Percentiles rank a stretch among this genome's conserved stretches.
Conservation (phyloP, 2,329 filamentous ascomycete genomes). For the Cytospora piceicola region DNA sequence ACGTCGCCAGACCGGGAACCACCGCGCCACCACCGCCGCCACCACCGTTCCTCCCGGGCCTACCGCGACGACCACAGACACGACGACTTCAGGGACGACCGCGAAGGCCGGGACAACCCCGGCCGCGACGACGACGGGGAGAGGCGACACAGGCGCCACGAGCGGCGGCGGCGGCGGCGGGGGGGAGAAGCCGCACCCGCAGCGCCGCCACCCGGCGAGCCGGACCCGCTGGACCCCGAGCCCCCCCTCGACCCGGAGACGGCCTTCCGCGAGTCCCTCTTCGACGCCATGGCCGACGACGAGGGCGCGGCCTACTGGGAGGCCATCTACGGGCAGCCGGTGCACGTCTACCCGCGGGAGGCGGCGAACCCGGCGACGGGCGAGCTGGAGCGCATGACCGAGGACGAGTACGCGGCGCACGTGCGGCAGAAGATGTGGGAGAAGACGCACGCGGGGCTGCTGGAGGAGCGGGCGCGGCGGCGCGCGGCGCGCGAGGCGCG, state of each 20-base stretch:
- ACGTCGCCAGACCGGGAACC: slow-evolving; percentile 23
- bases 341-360: slow-evolving; percentile 73
- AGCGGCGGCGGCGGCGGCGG: slow-evolving; percentile 2
- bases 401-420: slow-evolving; percentile 87
- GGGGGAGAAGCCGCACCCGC: neutral
- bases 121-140: slow-evolving; percentile 37
- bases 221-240: neutral
- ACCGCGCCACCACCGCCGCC: slow-evolving; percentile 24
- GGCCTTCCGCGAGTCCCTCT: slow-evolving; percentile 91
- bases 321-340: slow-evolving; percentile 91
- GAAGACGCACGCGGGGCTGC: slow-evolving; percentile 81
- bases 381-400: slow-evolving; percentile 80
- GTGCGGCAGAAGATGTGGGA: slow-evolving; percentile 95
- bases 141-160: slow-evolving; percentile 35
- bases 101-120: slow-evolving; percentile 34
- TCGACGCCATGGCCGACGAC: slow-evolving; percentile 95
- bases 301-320: slow-evolving; percentile 97
- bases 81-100: slow-evolving; percentile 29
- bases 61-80: slow-evolving; percentile 23
- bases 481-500: slow-evolving; percentile 64
- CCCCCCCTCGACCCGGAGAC: slow-evolving; percentile 63
- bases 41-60: slow-evolving; percentile 23
- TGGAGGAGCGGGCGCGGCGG: slow-evolving; percentile 70
- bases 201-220: neutral
- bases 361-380: slow-evolving; percentile 47